Evolutionary conservation across 2,329 filamentous ascomycete genomes (phyloP).

Genomic region (Sporothrix brunneoviolacea): DNA sequence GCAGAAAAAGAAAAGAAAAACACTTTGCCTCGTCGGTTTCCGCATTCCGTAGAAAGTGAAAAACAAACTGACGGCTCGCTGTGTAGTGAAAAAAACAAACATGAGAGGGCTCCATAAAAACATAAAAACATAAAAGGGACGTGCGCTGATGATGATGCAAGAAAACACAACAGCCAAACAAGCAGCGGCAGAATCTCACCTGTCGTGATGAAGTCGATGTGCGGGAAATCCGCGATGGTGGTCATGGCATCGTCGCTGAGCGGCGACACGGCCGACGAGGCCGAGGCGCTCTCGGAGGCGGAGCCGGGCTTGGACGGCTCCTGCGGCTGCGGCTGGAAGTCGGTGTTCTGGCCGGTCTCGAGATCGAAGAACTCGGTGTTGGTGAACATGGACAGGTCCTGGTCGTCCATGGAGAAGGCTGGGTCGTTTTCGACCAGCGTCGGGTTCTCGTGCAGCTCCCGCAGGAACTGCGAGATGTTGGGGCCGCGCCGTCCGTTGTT

Average conservation of each 20-base stretch:
- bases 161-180: conserved; percentile 9
- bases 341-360: conserved; percentile 57
- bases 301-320: conserved; percentile 38
- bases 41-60: too few species aligned
- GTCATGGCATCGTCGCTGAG: conserved; percentile 32
- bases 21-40: too few species aligned
- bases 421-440: conserved; percentile 43
- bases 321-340: conserved; percentile 48
- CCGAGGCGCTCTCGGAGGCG: conserved; percentile 25
- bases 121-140: background rate
- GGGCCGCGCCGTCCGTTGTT: conserved; percentile 63
- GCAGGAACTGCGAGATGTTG: conserved; percentile 85
- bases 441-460: conserved; percentile 72
- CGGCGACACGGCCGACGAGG: conserved; percentile 15
- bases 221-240: conserved; percentile 39
- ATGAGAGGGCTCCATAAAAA: too few species aligned
- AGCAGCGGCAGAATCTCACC: too few species aligned
- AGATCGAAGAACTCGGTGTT: conserved; percentile 79
- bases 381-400: conserved; percentile 68
- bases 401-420: conserved; percentile 53
- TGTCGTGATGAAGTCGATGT: conserved; percentile 44
- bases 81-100: too few species aligned
- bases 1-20: too few species aligned
- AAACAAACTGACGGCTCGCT: too few species aligned
- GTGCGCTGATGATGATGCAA: too few species aligned